Evolutionary conservation across 106 monocot genomes (phyloP).

Genomic region (Gastrodia elata): DNA sequence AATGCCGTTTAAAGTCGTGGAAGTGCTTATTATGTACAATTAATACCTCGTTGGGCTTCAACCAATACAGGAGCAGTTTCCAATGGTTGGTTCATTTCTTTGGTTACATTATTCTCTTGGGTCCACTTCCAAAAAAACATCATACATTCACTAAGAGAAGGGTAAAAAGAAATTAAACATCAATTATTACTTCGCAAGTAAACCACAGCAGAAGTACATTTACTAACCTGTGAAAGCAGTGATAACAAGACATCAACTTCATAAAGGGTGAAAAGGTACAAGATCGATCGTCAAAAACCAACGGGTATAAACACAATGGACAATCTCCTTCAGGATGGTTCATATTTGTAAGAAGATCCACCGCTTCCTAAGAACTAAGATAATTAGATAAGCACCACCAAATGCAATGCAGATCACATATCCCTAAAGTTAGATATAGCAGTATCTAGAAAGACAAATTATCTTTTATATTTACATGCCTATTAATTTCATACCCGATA

Average conservation of each 20-base stretch:
- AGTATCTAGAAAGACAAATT: not conserved
- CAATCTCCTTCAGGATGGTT: conserved; percentile 96
- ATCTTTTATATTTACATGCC: not conserved
- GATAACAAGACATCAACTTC: conserved; percentile 99
- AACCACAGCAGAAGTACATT: not conserved
- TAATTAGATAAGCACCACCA: not conserved
- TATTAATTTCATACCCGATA: not conserved
- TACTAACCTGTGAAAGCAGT: conserved; percentile 88
- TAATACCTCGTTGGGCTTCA: conserved; percentile 26
- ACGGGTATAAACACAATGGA: conserved; percentile 76
- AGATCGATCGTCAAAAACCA: conserved; percentile 42
- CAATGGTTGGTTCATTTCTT: conserved; percentile 11
- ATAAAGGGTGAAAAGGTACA: conserved; percentile 51
- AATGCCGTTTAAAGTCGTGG: not conserved
- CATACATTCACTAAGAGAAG: conserved; percentile 65
- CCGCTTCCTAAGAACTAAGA: conserved; percentile 54
- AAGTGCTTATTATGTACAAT: not conserved
- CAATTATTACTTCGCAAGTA: not conserved
- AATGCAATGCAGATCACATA: not conserved
- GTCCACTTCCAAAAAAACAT: conserved; percentile 79
- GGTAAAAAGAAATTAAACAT: conserved; percentile 5
- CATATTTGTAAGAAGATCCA: conserved; percentile 77
- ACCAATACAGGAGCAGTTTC: conserved; percentile 9
- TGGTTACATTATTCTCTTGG: conserved; percentile 34
- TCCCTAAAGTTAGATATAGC: not conserved